Evolutionary conservation across 1,284 basidiomycete genomes (phyloP).

Genomic region (Cerrena zonata): DNA sequence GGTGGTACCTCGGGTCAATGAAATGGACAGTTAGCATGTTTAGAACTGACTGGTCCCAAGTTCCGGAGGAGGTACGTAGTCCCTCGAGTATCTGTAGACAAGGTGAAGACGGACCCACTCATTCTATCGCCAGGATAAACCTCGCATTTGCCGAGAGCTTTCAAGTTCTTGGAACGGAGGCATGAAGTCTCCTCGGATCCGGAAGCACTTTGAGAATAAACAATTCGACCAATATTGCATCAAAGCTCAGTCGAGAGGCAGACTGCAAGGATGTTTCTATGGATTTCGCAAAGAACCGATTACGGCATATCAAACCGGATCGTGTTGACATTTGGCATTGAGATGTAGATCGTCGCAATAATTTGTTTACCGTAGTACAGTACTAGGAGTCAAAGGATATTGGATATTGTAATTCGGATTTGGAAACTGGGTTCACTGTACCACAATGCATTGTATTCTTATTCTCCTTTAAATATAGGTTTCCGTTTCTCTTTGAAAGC

Average conservation of each 20-base stretch:
- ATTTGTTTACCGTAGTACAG: too few relatives aligned
- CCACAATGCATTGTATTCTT: conserved; percentile 22
- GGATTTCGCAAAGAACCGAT: neutral
- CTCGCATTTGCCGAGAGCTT: neutral
- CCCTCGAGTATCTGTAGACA: too few relatives aligned
- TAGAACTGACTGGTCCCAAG: neutral
- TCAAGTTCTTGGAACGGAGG: neutral
- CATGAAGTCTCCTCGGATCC: neutral
- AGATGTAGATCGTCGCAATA: too few relatives aligned
- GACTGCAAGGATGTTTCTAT: neutral
- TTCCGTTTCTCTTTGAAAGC: conserved; percentile 87
- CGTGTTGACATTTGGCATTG: neutral
- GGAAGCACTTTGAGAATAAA: neutral
- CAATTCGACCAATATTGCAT: neutral
- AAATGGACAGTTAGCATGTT: neutral
- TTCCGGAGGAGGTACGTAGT: neutral
- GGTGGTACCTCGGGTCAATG: conserved; percentile 5
- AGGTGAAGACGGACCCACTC: too few relatives aligned
- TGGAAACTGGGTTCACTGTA: too few relatives aligned
- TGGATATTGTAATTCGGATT: too few relatives aligned
- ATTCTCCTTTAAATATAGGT: conserved; percentile 81
- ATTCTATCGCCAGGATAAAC: neutral
- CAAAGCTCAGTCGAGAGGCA: neutral
- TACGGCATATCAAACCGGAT: neutral
- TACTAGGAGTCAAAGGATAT: too few relatives aligned